These are phyloP conservation scores for Pyrenopolyporus hunteri DNA, from an alignment of 495 filamentous ascomycete species.

Conservation along the genomic window DNA sequence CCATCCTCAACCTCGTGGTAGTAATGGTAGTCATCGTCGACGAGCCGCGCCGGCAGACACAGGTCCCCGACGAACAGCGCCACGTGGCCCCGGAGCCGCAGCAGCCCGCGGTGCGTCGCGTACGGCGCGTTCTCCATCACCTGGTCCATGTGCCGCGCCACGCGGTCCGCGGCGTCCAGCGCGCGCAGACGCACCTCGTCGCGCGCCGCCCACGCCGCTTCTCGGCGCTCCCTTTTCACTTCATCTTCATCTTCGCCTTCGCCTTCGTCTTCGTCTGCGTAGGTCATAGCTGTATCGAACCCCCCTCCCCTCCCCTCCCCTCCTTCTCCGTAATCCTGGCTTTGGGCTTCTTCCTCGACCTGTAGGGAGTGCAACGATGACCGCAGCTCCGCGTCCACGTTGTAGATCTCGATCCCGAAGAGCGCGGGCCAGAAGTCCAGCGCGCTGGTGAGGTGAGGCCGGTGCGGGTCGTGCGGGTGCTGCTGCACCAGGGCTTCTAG, in stretches of 20 bases:
- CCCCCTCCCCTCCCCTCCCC: not conserved
- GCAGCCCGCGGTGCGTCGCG: conserved; percentile 61
- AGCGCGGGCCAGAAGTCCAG: conserved; percentile 52
- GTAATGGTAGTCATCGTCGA: conserved; percentile 5
- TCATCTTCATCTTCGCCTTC: conserved; percentile 3
- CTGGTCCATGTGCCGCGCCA: conserved; percentile 68
- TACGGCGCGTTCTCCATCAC: conserved; percentile 69
- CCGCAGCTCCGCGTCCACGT: conserved; percentile 39
- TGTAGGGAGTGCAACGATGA: conserved; percentile 17
- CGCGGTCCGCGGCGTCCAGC: conserved; percentile 46
- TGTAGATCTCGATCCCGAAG: conserved; percentile 50
- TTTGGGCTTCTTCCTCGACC: conserved; percentile 9
- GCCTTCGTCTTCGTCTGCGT: not conserved
- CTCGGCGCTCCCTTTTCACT: conserved; percentile 24
- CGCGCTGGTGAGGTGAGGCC: conserved; percentile 38
- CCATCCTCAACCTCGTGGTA: too few species aligned
- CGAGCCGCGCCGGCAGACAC: conserved; percentile 38
- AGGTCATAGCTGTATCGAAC: conserved; percentile 13
- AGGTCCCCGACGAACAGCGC: conserved; percentile 72
- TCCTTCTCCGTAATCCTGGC: conserved; percentile 1
- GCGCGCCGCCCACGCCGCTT: conserved; percentile 6
- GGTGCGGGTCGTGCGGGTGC: conserved; percentile 45
- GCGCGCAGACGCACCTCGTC: conserved; percentile 39
- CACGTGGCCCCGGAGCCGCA: conserved; percentile 69
- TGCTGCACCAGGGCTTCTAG: conserved; percentile 47